Evolutionary conservation across 1,284 basidiomycete species (phyloP).

Genomic region (Ceratobasidium sp.): DNA sequence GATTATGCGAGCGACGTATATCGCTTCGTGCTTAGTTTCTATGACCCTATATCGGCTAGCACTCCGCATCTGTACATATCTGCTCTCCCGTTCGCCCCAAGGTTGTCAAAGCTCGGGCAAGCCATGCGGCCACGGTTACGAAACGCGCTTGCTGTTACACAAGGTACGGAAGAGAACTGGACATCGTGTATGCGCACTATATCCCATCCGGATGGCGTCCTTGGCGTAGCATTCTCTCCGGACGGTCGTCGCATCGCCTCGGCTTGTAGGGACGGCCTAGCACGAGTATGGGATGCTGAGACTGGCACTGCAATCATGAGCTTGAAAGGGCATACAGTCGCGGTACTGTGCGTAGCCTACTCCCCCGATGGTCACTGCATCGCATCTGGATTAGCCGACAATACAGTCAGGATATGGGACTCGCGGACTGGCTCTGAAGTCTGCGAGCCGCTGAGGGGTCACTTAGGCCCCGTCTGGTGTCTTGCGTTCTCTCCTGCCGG

Average conservation of each 20-base stretch:
- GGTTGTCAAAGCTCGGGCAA: not conserved
- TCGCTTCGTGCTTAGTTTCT: not conserved
- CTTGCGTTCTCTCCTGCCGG: not conserved
- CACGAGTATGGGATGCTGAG: constrained; percentile 5
- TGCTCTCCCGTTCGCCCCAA: not conserved
- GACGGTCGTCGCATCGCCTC: not conserved
- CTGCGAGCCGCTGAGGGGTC: not conserved
- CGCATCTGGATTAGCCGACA: not conserved
- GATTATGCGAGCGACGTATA: not conserved
- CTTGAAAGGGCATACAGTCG: not conserved
- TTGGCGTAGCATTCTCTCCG: not conserved
- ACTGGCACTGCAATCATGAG: not conserved
- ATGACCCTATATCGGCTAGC: constrained; percentile 1
- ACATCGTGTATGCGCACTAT: not conserved
- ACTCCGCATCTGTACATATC: constrained; percentile 22
- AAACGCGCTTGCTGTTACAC: not conserved
- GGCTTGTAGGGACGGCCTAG: not conserved
- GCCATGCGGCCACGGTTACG: not conserved
- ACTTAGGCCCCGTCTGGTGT: not conserved
- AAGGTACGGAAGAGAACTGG: not conserved
- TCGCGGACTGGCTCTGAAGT: not conserved
- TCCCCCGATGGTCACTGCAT: not conserved
- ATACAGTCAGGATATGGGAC: not conserved
- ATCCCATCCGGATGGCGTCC: not conserved
- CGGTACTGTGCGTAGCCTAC: not conserved